Evolutionary conservation across 768 basidiomycete genomes (phyloP).

Genomic region (Paxillus ammoniavirescens): DNA sequence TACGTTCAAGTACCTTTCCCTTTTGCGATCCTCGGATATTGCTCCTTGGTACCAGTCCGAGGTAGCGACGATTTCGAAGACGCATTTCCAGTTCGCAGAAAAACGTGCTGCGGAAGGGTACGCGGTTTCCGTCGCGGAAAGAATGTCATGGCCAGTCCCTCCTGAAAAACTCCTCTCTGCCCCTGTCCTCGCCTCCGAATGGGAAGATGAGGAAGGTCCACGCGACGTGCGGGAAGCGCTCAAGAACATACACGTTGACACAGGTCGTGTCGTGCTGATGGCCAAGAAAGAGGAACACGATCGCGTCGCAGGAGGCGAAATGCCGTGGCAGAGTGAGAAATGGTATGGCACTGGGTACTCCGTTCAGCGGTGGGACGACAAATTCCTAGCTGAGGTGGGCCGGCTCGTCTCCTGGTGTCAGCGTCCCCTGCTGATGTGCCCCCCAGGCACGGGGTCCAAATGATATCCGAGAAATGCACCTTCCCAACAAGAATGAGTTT

Average conservation of each 20-base stretch:
- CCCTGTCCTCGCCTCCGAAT: conserved; percentile 70
- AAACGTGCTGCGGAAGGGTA: conserved; percentile 80
- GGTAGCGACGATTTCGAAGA: conserved; percentile 63
- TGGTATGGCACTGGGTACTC: conserved; percentile 92
- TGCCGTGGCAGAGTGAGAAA: conserved; percentile 73
- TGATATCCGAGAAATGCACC: conserved; percentile 62
- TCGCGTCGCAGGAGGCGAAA: conserved; percentile 47
- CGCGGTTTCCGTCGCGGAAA: conserved; percentile 70
- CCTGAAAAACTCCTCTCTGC: conserved; percentile 71
- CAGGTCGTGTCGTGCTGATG: conserved; percentile 74
- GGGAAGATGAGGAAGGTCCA: conserved; percentile 53
- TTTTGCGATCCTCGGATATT: conserved; percentile 61
- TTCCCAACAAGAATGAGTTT: conserved; percentile 88
- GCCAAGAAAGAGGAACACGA: conserved; percentile 65
- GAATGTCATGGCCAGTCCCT: conserved; percentile 81
- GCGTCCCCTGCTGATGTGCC: neutral
- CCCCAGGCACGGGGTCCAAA: conserved; percentile 62
- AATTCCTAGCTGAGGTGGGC: conserved; percentile 56
- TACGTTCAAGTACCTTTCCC: conserved; percentile 75
- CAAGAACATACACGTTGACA: conserved; percentile 52
- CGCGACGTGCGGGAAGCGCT: conserved; percentile 61
- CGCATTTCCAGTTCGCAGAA: conserved; percentile 84
- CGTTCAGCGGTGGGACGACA: conserved; percentile 65
- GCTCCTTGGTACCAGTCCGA: conserved; percentile 75
- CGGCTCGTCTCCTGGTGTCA: neutral